Evolutionary conservation across 805 yeast genomes (phyloP).

Genomic region (Metschnikowia borealis): DNA sequence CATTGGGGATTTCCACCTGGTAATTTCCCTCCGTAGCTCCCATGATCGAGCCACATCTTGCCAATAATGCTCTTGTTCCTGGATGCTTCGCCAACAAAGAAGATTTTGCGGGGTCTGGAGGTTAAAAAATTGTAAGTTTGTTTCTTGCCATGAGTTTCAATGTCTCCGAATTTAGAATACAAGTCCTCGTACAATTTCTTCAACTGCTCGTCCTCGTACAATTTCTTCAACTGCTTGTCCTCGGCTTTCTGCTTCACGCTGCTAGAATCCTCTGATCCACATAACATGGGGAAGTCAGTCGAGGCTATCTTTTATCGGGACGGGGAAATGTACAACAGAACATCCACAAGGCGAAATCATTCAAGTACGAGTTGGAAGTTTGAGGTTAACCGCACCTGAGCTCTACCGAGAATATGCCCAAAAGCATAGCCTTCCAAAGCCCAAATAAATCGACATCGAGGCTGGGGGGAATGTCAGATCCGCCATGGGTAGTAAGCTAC

Average conservation of each 20-base stretch:
- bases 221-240: too few relatives aligned
- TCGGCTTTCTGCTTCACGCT: slow-evolving; percentile 2
- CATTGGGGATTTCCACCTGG: slow-evolving; percentile 74
- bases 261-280: slow-evolving; percentile 19
- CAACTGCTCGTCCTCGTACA: slow-evolving; percentile 7
- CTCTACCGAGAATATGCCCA: too few relatives aligned
- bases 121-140: slow-evolving; percentile 43
- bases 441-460: too few relatives aligned
- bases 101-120: slow-evolving; percentile 62
- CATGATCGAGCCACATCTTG: slow-evolving; percentile 65
- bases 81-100: slow-evolving; percentile 87
- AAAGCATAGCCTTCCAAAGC: too few relatives aligned
- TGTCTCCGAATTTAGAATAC: slow-evolving; percentile 35
- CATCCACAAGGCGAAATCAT: too few relatives aligned
- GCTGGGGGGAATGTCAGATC: too few relatives aligned
- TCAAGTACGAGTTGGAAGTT: too few relatives aligned
- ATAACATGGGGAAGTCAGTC: slow-evolving; percentile 73
- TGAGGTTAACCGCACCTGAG: too few relatives aligned
- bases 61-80: slow-evolving; percentile 63
- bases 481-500: too few relatives aligned
- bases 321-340: too few relatives aligned
- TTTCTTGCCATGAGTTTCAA: slow-evolving; percentile 47
- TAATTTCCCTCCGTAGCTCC: slow-evolving; percentile 65
- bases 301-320: too few relatives aligned
- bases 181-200: slow-evolving; percentile 24